phyloP scores from a whole-genome alignment of 306 rosid genomes.

The Quercus cerris region DNA sequence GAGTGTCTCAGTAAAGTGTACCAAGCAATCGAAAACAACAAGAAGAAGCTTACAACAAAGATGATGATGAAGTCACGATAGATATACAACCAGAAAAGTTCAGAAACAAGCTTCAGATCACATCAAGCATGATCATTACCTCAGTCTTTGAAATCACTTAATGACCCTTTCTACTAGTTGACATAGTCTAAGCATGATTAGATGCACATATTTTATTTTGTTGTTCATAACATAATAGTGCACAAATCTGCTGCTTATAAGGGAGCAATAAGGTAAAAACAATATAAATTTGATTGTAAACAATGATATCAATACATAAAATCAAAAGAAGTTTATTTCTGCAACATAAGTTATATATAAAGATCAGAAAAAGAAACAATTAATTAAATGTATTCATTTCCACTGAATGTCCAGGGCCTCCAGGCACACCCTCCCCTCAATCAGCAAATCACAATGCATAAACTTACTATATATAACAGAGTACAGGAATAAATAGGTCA shows the following conservation, averaged over 20 bases:
- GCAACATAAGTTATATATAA: not conserved
- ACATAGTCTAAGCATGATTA: not conserved
- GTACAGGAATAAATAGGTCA: too few species aligned
- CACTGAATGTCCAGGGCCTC: not conserved
- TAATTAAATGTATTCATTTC: not conserved
- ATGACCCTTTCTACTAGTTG: not conserved
- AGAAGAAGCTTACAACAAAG: too few species aligned
- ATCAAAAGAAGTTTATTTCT: not conserved
- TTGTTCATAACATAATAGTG: not conserved
- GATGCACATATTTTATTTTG: not conserved
- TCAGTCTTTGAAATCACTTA: not conserved
- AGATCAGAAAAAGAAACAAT: not conserved
- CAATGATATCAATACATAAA: not conserved
- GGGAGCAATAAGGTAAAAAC: not conserved
- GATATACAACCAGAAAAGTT: not conserved
- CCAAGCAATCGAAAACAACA: not conserved
- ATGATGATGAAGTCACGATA: not conserved
- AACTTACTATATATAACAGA: not conserved
- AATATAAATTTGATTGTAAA: not conserved
- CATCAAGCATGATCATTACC: not conserved
- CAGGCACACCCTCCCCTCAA: too few species aligned
- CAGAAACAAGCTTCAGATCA: not conserved
- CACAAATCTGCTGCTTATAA: not conserved
- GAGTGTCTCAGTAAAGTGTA: not conserved
- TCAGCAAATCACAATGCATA: too few species aligned